Evolutionary conservation across 257 asterid genomes (phyloP).

Genomic region (Nicotiana attenuata): DNA sequence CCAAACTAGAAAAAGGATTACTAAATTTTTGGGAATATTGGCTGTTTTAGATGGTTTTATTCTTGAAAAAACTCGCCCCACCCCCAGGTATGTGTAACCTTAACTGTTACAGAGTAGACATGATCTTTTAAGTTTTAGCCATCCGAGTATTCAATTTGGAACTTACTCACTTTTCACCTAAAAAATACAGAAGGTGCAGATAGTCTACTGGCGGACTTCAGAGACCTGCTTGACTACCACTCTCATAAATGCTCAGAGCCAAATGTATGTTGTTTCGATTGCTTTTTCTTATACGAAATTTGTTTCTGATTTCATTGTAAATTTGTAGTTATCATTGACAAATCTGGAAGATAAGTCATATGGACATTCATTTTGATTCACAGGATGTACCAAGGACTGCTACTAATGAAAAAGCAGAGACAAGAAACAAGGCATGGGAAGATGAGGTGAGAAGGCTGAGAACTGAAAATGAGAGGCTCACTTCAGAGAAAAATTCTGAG

Average conservation of each 20-base stretch:
- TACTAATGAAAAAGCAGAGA: slow-evolving; percentile 25
- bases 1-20: neutral
- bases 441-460: slow-evolving; percentile 48
- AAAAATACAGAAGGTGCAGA: slow-evolving; percentile 45
- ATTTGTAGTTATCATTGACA: neutral
- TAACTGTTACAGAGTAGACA: neutral
- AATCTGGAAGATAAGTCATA: neutral
- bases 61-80: neutral
- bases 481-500: slow-evolving; percentile 43
- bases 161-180: neutral
- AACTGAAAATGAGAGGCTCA: slow-evolving; percentile 45
- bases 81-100: neutral
- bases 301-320: neutral
- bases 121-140: neutral
- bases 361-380: slow-evolving; percentile 8
- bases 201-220: slow-evolving; percentile 53
- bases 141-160: neutral
- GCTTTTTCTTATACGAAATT: neutral
- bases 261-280: slow-evolving; percentile 30
- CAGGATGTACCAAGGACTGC: slow-evolving; percentile 41
- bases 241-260: slow-evolving; percentile 35
- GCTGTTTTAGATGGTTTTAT: neutral
- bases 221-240: slow-evolving; percentile 42
- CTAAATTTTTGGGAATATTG: neutral
- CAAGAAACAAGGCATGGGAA: slow-evolving; percentile 29